Evolutionary conservation across 2,329 filamentous ascomycete genomes (phyloP), one percentile per base, ranked within the genome.

Genomic region (Pseudogymnoascus sp.): DNA sequence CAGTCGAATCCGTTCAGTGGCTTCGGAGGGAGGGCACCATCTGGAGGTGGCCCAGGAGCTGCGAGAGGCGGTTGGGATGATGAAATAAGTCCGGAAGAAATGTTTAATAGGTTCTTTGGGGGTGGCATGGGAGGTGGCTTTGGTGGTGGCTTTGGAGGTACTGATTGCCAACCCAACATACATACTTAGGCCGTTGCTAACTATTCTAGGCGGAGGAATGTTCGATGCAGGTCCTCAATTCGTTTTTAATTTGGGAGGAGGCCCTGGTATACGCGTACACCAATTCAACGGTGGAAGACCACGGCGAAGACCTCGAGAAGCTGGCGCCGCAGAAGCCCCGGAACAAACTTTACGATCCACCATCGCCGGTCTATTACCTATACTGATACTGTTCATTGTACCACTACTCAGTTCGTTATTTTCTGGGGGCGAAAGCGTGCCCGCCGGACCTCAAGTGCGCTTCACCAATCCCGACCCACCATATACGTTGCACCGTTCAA

Each of bases 101-200:
- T 99, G 81, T 99, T 99, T 78, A 88, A 93, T 73, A 86, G 93
- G 67, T 99, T 99, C 83, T 99, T 99, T 79, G 91, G 91, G 59
- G 92, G 90, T 43, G 59, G 33, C 8, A 56, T 56, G 50, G 50
- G 50, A 19, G 88, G 82, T 7, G 76, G 76, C 12, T 60, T 60
- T 40, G 77, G 79, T 16, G 80, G 82, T 70, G 83, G 84, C 59
- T 86, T 89, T 64, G 86, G 86, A 61, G 89, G 89, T 78, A 84
- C 77, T 75, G 72, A 79, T 81, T 70, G 80, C 76, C 66, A 12
- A 33, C 28, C 28, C 75, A 74, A 71, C 76, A 75, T 79, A 65
- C 74, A n/a, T 59, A 16, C 33, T 33, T 38, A 33, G 40, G 60
- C 7, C 60, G 53, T 61, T 46, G 31, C 66, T 70, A 62, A 69